A percentile compares a stretch with the other conserved stretches of the same genome.
Conservation (phyloP, 2,329 filamentous ascomycete genomes). For the Alternaria sp. region DNA sequence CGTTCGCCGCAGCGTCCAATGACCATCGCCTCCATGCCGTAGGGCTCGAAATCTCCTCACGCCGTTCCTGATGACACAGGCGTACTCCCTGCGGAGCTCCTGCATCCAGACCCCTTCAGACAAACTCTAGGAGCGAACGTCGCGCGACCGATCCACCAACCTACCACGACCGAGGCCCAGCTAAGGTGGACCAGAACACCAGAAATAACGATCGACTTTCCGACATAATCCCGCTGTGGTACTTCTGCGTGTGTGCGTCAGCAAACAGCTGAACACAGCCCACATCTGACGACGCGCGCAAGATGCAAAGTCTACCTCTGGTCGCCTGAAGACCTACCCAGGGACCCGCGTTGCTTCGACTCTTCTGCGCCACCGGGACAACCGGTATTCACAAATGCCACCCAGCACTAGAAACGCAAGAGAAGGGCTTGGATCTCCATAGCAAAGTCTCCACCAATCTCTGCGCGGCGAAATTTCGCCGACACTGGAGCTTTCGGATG, state of each 20-base stretch:
- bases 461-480: background rate
- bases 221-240: background rate
- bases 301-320: background rate
- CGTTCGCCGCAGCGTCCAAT: background rate
- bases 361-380: background rate
- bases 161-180: background rate
- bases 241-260: background rate
- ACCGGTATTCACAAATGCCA: background rate
- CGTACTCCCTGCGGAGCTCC: background rate
- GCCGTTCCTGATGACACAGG: background rate
- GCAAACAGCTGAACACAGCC: background rate
- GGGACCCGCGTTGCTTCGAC: background rate
- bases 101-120: background rate
- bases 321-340: background rate
- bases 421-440: background rate
- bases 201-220: background rate
- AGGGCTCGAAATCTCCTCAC: background rate
- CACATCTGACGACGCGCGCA: background rate
- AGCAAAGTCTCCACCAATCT: background rate
- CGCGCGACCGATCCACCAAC: background rate
- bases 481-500: background rate
- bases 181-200: background rate
- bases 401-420: background rate
- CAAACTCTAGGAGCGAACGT: background rate
- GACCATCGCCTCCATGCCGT: background rate